Percentiles rank a stretch among this genome's conserved stretches.
Conservation (phyloP, 108 stramenopile species). For the Nannochloropsis salina region DNA sequence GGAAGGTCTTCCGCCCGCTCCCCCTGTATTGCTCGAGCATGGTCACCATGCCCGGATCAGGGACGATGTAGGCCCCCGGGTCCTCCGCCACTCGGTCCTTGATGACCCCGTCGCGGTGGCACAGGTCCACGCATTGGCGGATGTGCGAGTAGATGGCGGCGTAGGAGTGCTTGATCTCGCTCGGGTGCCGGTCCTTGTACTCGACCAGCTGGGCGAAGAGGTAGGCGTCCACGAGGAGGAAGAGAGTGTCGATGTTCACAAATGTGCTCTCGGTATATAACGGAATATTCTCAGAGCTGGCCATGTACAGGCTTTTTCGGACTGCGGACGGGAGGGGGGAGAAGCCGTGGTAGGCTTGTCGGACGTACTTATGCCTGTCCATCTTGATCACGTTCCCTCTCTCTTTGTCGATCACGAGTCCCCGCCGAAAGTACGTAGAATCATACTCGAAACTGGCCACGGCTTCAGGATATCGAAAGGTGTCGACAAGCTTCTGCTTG, state of each 20-base stretch:
- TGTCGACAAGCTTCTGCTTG: slow-evolving; percentile 76
- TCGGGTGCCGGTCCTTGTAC: slow-evolving; percentile 59
- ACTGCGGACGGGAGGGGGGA: slow-evolving; percentile 35
- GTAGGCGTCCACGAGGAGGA: slow-evolving; percentile 66
- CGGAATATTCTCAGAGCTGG: slow-evolving; percentile 70
- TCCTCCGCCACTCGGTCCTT: slow-evolving; percentile 69
- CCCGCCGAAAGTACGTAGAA: slow-evolving; percentile 65
- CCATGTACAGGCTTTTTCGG: slow-evolving; percentile 42
- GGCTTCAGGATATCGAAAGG: slow-evolving; percentile 73
- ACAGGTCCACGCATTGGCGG: slow-evolving; percentile 81
- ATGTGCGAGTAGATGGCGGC: slow-evolving; percentile 76
- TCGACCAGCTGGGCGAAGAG: slow-evolving; percentile 79
- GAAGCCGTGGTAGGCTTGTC: slow-evolving; percentile 75
- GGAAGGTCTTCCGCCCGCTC: slow-evolving; percentile 76
- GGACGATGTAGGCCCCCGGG: slow-evolving; percentile 75
- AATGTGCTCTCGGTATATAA: slow-evolving; percentile 76
- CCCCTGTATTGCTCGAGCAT: slow-evolving; percentile 67
- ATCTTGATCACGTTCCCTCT: slow-evolving; percentile 90
- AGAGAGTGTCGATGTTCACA: slow-evolving; percentile 87
- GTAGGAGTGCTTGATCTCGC: slow-evolving; percentile 58
- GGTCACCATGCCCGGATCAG: slow-evolving; percentile 73
- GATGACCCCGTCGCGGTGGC: slow-evolving; percentile 92
- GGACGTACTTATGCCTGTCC: slow-evolving; percentile 89
- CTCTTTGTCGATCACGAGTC: slow-evolving; percentile 86
- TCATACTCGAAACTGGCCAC: slow-evolving; percentile 78